Evolutionary conservation across 331 rosid genomes (phyloP).

Genomic region (Arachis monticola): DNA sequence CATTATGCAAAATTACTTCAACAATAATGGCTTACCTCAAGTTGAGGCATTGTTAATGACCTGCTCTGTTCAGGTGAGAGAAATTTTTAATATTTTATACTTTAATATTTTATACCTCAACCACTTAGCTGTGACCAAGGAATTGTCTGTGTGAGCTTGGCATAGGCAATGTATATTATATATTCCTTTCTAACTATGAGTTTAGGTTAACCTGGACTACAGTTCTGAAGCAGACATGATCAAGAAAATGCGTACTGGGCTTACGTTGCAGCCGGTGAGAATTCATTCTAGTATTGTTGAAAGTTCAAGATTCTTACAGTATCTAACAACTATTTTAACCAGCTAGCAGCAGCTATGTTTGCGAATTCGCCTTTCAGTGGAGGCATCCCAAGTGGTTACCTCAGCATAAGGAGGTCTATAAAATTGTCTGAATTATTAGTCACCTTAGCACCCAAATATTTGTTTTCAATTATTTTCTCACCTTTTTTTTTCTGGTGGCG

Average conservation of each 20-base stretch:
- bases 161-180: background rate
- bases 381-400: conserved; percentile 71
- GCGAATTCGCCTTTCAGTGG: conserved; percentile 86
- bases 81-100: background rate
- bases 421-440: background rate
- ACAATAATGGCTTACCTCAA: conserved; percentile 68
- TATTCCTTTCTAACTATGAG: background rate
- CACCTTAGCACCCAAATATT: conserved; percentile 5
- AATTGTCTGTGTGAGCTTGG: background rate
- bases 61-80: conserved; percentile 81
- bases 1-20: conserved; percentile 74
- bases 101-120: background rate
- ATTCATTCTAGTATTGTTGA: conserved; percentile 35
- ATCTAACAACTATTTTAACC: conserved; percentile 46
- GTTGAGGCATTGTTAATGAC: conserved; percentile 76
- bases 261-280: conserved; percentile 86
- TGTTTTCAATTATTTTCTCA: background rate
- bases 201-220: conserved; percentile 78
- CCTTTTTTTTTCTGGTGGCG: background rate
- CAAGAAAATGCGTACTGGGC: conserved; percentile 72
- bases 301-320: conserved; percentile 4
- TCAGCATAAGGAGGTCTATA: conserved; percentile 74
- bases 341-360: conserved; percentile 81
- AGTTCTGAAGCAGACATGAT: conserved; percentile 85
- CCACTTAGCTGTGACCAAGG: background rate